Conservation (phyloP, 352 stramenopile species). For the Phytophthora tentaculata region DNA sequence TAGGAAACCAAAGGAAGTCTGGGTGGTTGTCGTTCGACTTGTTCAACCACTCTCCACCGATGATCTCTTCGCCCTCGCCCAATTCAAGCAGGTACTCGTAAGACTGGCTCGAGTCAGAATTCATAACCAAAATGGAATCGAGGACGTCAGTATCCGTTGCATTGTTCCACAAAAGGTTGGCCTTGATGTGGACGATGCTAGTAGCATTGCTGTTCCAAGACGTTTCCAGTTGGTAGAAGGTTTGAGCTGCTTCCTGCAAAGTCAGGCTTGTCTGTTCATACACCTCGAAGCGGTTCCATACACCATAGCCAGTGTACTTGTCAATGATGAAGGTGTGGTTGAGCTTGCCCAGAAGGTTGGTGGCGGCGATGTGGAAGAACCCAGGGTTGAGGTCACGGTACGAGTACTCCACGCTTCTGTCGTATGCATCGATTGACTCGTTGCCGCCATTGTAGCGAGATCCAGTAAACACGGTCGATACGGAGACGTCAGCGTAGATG, state of each 20-base stretch:
- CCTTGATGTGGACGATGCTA: background rate
- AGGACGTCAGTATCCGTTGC: background rate
- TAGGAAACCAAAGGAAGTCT: background rate
- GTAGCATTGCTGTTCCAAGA: conserved; percentile 3
- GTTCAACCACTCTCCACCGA: background rate
- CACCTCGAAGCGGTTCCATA: conserved; percentile 59
- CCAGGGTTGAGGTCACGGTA: conserved; percentile 44
- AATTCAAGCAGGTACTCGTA: conserved; percentile 1
- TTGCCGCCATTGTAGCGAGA: conserved; percentile 26
- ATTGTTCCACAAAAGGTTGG: background rate
- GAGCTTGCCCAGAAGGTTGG: too few species aligned
- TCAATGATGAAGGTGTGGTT: conserved; percentile 53
- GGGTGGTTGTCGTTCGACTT: background rate
- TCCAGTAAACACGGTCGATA: conserved; percentile 34
- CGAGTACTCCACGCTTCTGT: conserved; percentile 30
- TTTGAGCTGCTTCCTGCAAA: conserved; percentile 26
- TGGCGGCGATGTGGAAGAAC: too few species aligned
- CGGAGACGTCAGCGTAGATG: conserved; percentile 28
- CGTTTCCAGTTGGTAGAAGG: background rate
- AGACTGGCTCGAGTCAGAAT: background rate
- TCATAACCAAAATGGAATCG: background rate
- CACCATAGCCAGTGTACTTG: conserved; percentile 24
- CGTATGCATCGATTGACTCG: conserved; percentile 38
- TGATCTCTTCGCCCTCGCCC: background rate
- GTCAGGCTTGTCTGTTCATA: too few species aligned